These are phyloP conservation scores for Backusella parvicylindrica DNA, from an alignment of 192 early-diverging fungal species.

Conservation along the genomic window DNA sequence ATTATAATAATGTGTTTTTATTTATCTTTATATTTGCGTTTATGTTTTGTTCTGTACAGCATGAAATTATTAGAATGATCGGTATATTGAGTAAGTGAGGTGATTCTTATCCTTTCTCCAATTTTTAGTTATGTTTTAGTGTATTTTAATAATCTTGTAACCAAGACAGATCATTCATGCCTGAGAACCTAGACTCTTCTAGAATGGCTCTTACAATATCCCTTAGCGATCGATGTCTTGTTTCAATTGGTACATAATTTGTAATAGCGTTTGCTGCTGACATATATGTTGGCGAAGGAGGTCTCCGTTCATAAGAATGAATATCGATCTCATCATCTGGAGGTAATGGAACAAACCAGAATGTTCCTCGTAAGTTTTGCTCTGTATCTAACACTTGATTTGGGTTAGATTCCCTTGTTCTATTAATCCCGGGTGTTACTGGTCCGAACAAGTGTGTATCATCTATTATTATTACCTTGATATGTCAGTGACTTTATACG, in stretches of 20 bases:
- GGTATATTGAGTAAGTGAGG: not conserved
- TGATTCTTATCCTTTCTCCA: not conserved
- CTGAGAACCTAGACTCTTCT: slow-evolving; percentile 17
- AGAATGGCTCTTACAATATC: slow-evolving; percentile 21
- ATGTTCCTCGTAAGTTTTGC: not conserved
- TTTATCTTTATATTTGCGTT: not conserved
- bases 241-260: not conserved
- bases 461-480: not conserved
- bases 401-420: not conserved
- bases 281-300: not conserved
- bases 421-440: not conserved
- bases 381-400: not conserved
- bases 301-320: not conserved
- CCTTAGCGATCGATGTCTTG: not conserved
- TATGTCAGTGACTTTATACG: not conserved
- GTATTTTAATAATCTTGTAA: slow-evolving; percentile 24
- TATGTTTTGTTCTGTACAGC: not conserved
- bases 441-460: not conserved
- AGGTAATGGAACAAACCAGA: not conserved
- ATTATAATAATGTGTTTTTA: not conserved
- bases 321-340: not conserved
- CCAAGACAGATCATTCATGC: slow-evolving; percentile 25
- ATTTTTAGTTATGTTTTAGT: too few relatives aligned
- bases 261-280: not conserved
- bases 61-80: not conserved